These are phyloP conservation scores for Nyssa sinensis DNA, from an alignment of 148 eudicot species.

Conservation along the genomic window DNA sequence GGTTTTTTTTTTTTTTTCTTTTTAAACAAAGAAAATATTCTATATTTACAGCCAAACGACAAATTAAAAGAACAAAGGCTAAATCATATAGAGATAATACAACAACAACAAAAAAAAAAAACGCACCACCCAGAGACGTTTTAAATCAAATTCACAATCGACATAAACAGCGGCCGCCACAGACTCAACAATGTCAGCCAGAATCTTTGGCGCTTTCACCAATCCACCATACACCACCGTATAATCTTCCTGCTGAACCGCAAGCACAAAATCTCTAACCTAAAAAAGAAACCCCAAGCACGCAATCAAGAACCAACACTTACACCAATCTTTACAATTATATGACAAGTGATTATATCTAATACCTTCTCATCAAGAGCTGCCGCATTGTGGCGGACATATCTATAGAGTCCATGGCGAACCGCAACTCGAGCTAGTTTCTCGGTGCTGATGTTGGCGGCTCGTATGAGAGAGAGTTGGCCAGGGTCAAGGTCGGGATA, in stretches of 20 bases:
- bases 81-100: not conserved
- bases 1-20: no score
- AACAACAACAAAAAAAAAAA: not conserved
- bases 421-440: constrained; percentile 78
- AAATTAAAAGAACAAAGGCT: not conserved
- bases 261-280: constrained; percentile 67
- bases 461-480: constrained; percentile 49
- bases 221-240: constrained; percentile 69
- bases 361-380: constrained; percentile 56
- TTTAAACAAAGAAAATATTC: no score
- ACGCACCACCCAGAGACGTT: constrained; percentile 61
- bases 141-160: constrained; percentile 57
- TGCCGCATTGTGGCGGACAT: constrained; percentile 50
- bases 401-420: constrained; percentile 43
- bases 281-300: constrained; percentile 15
- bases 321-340: not conserved
- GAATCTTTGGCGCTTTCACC: constrained; percentile 78
- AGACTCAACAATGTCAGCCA: constrained; percentile 89
- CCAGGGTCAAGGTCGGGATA: constrained; percentile 68
- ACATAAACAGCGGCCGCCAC: constrained; percentile 76
- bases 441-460: constrained; percentile 80
- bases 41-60: no score
- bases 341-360: not conserved
- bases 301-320: not conserved
- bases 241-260: constrained; percentile 60